These are phyloP conservation scores for Schizosaccharomyces osmophilus DNA, from an alignment of 805 yeast species.

Conservation along the genomic window DNA sequence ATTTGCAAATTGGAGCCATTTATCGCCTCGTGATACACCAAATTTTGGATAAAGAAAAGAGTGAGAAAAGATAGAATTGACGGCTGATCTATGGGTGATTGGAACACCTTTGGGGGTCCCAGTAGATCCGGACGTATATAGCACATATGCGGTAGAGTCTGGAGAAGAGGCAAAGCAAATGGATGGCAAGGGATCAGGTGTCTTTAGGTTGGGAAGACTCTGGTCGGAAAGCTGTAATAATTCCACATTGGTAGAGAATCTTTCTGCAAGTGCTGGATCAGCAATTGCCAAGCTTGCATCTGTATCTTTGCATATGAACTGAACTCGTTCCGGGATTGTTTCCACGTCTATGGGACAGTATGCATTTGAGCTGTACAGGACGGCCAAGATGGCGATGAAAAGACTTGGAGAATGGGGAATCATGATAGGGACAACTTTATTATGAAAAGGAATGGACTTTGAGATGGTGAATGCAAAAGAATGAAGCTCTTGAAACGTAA, in stretches of 20 bases:
- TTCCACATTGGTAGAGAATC: not conserved
- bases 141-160: conserved; percentile 19
- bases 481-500: not conserved
- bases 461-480: not conserved
- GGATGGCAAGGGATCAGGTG: not conserved
- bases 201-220: not conserved
- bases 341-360: conserved; percentile 9
- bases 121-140: conserved; percentile 30
- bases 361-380: conserved; percentile 9
- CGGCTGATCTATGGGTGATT: conserved; percentile 8
- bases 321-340: conserved; percentile 7
- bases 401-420: conserved; percentile 8
- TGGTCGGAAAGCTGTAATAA: not conserved
- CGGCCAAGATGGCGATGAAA: conserved; percentile 9
- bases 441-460: not conserved
- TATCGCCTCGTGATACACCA: not conserved
- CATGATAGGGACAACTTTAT: conserved; percentile 7
- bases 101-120: conserved; percentile 30
- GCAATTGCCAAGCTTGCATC: conserved; percentile 6
- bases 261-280: not conserved
- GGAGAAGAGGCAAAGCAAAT: not conserved
- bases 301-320: conserved; percentile 6
- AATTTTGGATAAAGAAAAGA: conserved; percentile 1
- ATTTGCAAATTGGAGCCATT: conserved; percentile 11
- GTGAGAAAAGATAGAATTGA: conserved; percentile 9